These are phyloP conservation scores for Penicillium herquei DNA, from an alignment of 495 filamentous ascomycete genomes.

Conservation along the genomic window DNA sequence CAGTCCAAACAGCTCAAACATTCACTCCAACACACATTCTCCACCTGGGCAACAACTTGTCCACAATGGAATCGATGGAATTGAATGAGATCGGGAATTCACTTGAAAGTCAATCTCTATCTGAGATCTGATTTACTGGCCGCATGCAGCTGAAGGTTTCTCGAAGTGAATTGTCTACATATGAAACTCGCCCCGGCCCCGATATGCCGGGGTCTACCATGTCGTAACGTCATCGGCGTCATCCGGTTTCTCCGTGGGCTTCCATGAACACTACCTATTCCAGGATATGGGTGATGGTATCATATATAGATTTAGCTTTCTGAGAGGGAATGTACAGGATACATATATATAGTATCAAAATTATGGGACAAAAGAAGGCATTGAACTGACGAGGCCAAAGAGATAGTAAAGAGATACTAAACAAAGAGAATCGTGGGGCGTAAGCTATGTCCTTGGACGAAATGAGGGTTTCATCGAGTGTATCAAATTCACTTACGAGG, in stretches of 20 bases:
- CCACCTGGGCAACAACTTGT: not conserved
- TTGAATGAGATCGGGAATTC: no score
- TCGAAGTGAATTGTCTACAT: not conserved
- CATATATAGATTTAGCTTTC: not conserved
- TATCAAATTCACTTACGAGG: not conserved
- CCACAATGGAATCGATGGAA: no score
- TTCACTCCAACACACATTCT: not conserved
- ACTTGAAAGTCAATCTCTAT: not conserved
- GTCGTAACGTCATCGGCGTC: constrained; percentile 26
- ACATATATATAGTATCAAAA: no score
- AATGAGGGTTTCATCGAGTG: no score
- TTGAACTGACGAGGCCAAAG: no score
- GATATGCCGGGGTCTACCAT: constrained; percentile 8
- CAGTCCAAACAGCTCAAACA: not conserved
- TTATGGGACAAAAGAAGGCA: no score
- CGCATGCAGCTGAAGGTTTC: constrained; percentile 4
- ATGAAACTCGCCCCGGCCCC: not conserved
- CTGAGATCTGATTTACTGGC: not conserved
- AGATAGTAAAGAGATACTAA: no score
- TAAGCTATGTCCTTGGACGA: no score
- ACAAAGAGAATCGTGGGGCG: no score
- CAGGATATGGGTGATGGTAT: not conserved
- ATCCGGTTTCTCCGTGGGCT: constrained; percentile 17
- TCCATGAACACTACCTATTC: not conserved
- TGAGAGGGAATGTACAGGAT: not conserved